Evolutionary conservation across 305 asterid species (phyloP), one percentile per base, ranked within the genome.

Genomic region (Rubia tinctorum): DNA sequence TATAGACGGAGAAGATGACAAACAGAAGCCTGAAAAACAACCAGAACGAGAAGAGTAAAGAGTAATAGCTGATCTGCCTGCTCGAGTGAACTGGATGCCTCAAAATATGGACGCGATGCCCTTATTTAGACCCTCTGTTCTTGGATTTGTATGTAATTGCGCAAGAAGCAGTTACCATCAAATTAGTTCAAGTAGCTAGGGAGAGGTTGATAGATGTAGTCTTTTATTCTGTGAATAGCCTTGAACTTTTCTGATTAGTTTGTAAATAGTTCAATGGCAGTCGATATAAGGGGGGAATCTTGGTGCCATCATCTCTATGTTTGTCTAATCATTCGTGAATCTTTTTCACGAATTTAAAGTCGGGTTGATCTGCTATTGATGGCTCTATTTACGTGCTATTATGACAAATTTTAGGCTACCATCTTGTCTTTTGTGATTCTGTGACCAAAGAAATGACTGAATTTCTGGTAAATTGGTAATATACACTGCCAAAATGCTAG

Each of bases 121-220:
- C 64, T 74, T 23, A 74, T 78, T 44, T 22, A 5, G 17, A 37
- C 23, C 43, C 56, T 69, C n/a, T 51, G 20, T 49, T 60, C 60
- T 59, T 62, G 13, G 55, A 25, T 71, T 58, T 76, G 82, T 80
- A 77, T 71, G 76, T 78, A 78, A 45, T 10, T 73, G 40, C 71
- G 77, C 55, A 73, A 71, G 77, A 76, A 78, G 76, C 65, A 60
- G 79, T 15, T 44, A 14, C 42, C 18, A n/a, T 68, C 45, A 45
- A 22, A 44, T 61, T 75, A 45, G 75, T 27, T 61, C n/a, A 66
- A 44, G 44, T 67, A 30, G 69, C 53, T 49, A 27, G 75, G 37
- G 65, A 73, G 37, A 53, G 51, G 30, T 43, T 51, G 59, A 58
- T 56, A 25, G n/a, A 6, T 30, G 5, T 12, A 37, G 47, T 39